Base-by-base conservation (phyloP, 2,329 filamentous ascomycete species). In the Lachnellula occidentalis region DNA sequence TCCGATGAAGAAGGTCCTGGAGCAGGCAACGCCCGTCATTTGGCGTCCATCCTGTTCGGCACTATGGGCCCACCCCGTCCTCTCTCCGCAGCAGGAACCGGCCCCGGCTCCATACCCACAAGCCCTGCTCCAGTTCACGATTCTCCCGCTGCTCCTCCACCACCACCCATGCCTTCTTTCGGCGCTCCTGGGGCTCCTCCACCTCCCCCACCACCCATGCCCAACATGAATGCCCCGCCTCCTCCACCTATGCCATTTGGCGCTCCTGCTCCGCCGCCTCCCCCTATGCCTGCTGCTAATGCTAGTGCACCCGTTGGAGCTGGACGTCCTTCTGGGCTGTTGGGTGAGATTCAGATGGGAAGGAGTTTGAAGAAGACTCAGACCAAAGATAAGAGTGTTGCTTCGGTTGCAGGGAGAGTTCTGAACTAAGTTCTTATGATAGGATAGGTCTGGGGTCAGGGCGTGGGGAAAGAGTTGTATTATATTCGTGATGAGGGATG, bases 41-140 rank as follows among this genome's bases (percentile, higher is more conserved):
- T 99, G 37, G 94, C 94, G 15, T 95, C 90, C 6, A 94, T 96
- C 57, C 79, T 99, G 19, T 99, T 99, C 69, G 92, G 94, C 56
- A 96, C 92, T 50, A 97, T 99, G 92, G 92, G 83, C 9, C 92
- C 94, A 39, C 92, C 94, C 14, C 85, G 92, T 50, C 92, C 92
- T 31, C 74, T 96, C 45, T 95, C 90, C 19, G 87, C 90, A 6
- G 84, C 89, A 70, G 90, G 88, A 52, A 85, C 88, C 61, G 88
- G 88, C 64, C 68, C 70, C 27, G 65, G 69, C 9, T 74, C 76
- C 5, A 72, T 75, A 19, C 73, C 74, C 48, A 71, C 68, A 17
- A 69, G 69, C 41, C 65, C 72, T 34, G 69, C 70, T n/a, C 64
- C 71, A 14, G 66, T 68, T 4, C 72, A 69, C 67, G 46, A 72